A percentile compares a stretch with the other conserved stretches of the same genome.
These are phyloP conservation scores for Hygrocybe coccinea DNA, from an alignment of 768 basidiomycete genomes.

Conservation along the genomic window DNA sequence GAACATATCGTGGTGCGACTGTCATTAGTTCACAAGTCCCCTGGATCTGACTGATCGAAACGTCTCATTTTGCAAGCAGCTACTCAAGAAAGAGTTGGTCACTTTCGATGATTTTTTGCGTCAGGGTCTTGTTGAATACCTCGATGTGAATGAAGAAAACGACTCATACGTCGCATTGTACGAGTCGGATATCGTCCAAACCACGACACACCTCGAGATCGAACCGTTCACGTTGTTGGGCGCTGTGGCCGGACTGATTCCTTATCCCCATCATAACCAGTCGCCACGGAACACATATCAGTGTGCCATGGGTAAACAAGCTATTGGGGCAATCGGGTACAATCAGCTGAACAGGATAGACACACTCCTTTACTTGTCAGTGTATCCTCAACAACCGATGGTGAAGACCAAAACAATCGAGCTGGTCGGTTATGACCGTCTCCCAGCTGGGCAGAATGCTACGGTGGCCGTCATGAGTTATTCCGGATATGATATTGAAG, in stretches of 20 bases:
- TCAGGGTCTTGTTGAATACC: conserved; percentile 92
- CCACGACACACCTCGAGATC: conserved; percentile 94
- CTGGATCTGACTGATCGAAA: conserved; percentile 4
- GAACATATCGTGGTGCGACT: conserved; percentile 71
- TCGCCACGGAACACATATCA: conserved; percentile 99
- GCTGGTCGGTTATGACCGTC: conserved; percentile 89
- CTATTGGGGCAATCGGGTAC: conserved; percentile 96
- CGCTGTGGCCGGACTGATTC: conserved; percentile 96
- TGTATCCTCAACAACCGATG: conserved; percentile 99
- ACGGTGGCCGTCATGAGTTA: conserved; percentile 99
- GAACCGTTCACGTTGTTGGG: conserved; percentile 98
- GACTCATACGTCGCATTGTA: conserved; percentile 95
- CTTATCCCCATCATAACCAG: conserved; percentile 99
- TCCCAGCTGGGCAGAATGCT: conserved; percentile 98
- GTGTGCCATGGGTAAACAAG: conserved; percentile 99
- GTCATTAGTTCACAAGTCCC: conserved; percentile 2
- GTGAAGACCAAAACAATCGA: conserved; percentile 99
- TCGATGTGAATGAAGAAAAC: conserved; percentile 99
- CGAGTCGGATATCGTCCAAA: conserved; percentile 74
- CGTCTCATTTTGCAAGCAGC: conserved; percentile 36
- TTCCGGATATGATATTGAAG: conserved; percentile 99
- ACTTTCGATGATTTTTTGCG: conserved; percentile 93
- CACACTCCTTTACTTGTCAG: conserved; percentile 93
- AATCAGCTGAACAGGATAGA: conserved; percentile 98
- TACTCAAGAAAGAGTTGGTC: conserved; percentile 71